Evolutionary conservation across 2,329 filamentous ascomycete species (phyloP).

Genomic region (Aspergillus tubingensis): DNA sequence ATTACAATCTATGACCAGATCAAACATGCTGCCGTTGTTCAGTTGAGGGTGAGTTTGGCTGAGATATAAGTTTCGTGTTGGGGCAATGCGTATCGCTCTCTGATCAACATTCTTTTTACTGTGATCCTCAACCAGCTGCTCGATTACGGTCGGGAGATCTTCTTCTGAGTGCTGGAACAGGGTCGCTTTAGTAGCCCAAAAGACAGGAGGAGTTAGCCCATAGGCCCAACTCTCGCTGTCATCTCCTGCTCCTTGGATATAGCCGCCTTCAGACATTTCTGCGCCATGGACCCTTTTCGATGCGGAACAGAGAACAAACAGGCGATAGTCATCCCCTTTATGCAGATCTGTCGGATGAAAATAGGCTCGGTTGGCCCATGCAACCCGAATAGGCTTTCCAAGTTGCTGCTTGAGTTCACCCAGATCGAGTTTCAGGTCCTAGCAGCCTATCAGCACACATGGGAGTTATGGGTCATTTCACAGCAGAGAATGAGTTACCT

Average conservation of each 20-base stretch:
- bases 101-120: constrained; percentile 21
- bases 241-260: constrained; percentile 93
- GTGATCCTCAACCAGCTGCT: constrained; percentile 41
- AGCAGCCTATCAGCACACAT: constrained; percentile 30
- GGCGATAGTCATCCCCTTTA: constrained; percentile 60
- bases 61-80: constrained; percentile 41
- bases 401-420: constrained; percentile 57
- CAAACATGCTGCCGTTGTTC: constrained; percentile 47
- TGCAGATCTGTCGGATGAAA: constrained; percentile 49
- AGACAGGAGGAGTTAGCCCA: constrained; percentile 74
- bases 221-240: constrained; percentile 92
- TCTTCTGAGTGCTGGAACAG: constrained; percentile 68
- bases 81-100: constrained; percentile 37
- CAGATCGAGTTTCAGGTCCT: constrained; percentile 64
- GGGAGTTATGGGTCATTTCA: not conserved
- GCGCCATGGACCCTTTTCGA: constrained; percentile 70
- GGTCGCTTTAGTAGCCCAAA: constrained; percentile 69
- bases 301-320: constrained; percentile 82
- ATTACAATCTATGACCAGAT: constrained; percentile 46
- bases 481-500: constrained; percentile 33
- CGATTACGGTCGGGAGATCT: constrained; percentile 58
- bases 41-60: constrained; percentile 29
- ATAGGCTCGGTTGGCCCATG: constrained; percentile 77
- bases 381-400: constrained; percentile 70
- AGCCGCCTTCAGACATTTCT: constrained; percentile 70